Percentiles rank a stretch among this genome's conserved stretches.
These are phyloP conservation scores for Anisogramma anomala DNA, from an alignment of 2,329 filamentous ascomycete species.

Conservation along the genomic window DNA sequence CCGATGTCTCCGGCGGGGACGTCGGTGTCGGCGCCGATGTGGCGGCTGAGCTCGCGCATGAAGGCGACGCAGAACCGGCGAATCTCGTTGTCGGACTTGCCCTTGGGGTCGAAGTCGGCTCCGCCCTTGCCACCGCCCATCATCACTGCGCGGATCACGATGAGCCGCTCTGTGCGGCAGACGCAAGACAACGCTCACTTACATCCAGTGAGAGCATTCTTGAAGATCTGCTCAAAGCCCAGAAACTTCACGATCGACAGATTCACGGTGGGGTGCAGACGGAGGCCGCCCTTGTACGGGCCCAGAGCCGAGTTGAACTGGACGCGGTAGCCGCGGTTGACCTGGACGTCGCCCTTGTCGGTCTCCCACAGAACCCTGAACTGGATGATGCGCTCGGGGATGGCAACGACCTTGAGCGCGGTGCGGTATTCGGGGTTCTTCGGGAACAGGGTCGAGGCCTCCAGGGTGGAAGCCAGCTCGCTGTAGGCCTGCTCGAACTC, in stretches of 20 bases:
- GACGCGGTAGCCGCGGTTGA: constrained; percentile 91
- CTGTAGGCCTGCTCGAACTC: constrained; percentile 99
- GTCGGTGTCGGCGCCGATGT: constrained; percentile 93
- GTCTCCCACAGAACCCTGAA: constrained; percentile 97
- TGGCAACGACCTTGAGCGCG: constrained; percentile 73
- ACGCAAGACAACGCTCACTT: constrained; percentile 30
- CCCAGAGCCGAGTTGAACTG: constrained; percentile 98
- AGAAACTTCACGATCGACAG: constrained; percentile 84
- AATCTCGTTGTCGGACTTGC: constrained; percentile 95
- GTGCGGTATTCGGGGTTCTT: constrained; percentile 91
- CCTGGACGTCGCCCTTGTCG: constrained; percentile 76
- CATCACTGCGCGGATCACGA: constrained; percentile 45
- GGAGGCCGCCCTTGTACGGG: constrained; percentile 94
- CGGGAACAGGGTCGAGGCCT: constrained; percentile 84
- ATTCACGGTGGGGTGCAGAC: constrained; percentile 86
- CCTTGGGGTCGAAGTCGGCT: constrained; percentile 97
- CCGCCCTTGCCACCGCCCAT: constrained; percentile 98
- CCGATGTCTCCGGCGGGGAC: constrained; percentile 96
- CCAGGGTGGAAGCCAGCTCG: constrained; percentile 89
- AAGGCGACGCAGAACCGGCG: constrained; percentile 92
- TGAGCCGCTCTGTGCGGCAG: no score
- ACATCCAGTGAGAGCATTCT: constrained; percentile 95
- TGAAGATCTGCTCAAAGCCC: constrained; percentile 99
- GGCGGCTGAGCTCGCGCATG: constrained; percentile 90
- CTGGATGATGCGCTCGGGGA: constrained; percentile 92